phyloP scores from a whole-genome alignment of 169 alveolate species.

The Plasmodium coatneyi region DNA sequence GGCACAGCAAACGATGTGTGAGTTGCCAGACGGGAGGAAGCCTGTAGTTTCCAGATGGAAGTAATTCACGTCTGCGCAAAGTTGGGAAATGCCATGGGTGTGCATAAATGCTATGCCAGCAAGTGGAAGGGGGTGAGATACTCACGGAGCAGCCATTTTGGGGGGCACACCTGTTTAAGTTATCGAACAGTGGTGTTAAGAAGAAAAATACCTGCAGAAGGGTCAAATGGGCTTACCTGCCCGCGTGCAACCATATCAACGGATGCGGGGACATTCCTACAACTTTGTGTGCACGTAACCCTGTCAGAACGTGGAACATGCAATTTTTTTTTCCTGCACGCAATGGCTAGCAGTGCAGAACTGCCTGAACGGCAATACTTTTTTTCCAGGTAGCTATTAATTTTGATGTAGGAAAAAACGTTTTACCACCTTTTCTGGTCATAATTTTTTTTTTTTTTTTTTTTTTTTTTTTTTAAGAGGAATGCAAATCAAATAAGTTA shows the following conservation, averaged over 20 bases:
- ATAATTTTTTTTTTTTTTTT: slow-evolving; percentile 1
- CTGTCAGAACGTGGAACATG: slow-evolving; percentile 7
- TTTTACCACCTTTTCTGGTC: neutral
- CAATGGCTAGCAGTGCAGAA: neutral
- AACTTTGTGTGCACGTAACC: neutral
- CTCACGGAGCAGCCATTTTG: neutral
- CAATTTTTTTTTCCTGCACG: neutral
- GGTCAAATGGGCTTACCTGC: neutral
- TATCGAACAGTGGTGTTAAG: neutral
- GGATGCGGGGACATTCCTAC: neutral
- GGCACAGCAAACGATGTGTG: neutral
- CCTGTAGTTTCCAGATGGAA: neutral
- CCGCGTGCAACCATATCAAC: neutral
- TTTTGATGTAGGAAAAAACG: neutral
- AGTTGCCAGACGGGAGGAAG: neutral
- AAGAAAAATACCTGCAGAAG: neutral
- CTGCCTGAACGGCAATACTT: slow-evolving; percentile 5
- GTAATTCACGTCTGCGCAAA: neutral
- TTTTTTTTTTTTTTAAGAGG: neutral
- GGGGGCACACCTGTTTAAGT: neutral
- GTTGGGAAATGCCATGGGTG: neutral
- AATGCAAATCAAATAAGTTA: neutral
- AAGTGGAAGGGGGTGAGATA: neutral
- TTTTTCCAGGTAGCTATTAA: neutral
- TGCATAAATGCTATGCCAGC: neutral